A percentile compares a stretch with the other conserved stretches of the same genome.
phyloP scores from a whole-genome alignment of 345 rosid genomes.

The Ailanthus altissimus region DNA sequence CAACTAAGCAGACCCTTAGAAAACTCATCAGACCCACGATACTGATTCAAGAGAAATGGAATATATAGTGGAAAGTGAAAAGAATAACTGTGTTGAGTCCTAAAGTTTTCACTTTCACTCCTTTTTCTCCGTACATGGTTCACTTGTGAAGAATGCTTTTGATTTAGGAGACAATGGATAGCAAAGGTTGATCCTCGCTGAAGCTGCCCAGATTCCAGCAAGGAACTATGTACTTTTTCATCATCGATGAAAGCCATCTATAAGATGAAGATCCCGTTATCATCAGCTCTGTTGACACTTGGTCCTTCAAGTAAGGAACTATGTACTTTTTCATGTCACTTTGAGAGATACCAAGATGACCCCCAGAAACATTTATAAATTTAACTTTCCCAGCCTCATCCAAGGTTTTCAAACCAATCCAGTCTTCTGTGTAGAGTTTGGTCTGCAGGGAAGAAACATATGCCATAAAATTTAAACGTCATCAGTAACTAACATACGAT shows the following conservation, averaged over 20 bases:
- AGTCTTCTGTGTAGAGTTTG: constrained; percentile 55
- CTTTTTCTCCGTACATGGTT: neutral
- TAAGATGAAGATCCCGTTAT: constrained; percentile 27
- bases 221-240: too few species aligned
- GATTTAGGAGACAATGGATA: constrained; percentile 22
- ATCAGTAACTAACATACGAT: neutral
- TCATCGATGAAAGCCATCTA: constrained; percentile 36
- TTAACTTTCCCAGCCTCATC: constrained; percentile 75
- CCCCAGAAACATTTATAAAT: constrained; percentile 57
- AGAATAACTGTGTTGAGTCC: constrained; percentile 8
- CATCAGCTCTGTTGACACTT: constrained; percentile 19
- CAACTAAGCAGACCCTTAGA: neutral
- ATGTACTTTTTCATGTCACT: constrained; percentile 62
- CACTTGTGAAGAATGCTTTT: neutral
- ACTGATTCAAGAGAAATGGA: neutral
- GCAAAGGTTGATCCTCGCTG: constrained; percentile 27
- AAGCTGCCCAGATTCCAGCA: constrained; percentile 36
- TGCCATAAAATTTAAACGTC: neutral
- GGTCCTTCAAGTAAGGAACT: constrained; percentile 57
- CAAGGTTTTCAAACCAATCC: constrained; percentile 71
- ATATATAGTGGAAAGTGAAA: neutral
- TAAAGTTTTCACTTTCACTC: neutral
- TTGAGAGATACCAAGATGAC: constrained; percentile 57
- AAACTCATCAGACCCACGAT: neutral
- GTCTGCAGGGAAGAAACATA: constrained; percentile 42